Evolutionary conservation across 441 rosid genomes (phyloP), one percentile per base, ranked within the genome.

Genomic region (Pelargonium cotyledonis): DNA sequence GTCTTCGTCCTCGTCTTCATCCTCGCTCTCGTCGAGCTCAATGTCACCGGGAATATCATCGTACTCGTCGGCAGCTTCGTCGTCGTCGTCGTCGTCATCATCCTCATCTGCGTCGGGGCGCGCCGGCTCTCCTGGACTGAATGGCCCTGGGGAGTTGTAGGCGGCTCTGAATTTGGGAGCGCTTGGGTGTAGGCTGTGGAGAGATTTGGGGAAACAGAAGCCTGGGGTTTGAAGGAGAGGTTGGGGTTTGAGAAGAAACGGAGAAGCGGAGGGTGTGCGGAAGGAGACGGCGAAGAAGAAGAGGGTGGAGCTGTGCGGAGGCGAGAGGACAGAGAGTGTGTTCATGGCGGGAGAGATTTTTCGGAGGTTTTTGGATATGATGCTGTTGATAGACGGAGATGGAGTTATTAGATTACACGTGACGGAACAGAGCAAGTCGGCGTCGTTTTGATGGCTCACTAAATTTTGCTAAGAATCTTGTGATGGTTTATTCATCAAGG

Each of bases 31-130:
- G 38, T 73, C 80, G 53, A 62, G 53, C 68, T 73, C 92, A 8
- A 66, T 47, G 58, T 81, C 82, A 41, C 71, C 75, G 1, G 84
- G 78, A 38, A 82, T 60, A 31, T 78, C 84, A 1, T 87, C 96
- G 38, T 89, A 88, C 31, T 89, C 93, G 2, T 86, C 93, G 0
- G 88, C 91, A 1, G 85, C 92, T 61, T 85, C 88, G 0, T 81
- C 86, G 0, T 82, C 96, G 8, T 85, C 88, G 6, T 69, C 83
- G 41, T 82, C 90, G 0, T 80, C 87, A 0, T 83, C 85, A 0
- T 85, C 86, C 0, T 82, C 85, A 67, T 80, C 90, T 10, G 79
- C 85, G 49, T 82, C 89, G 21, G 88, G 80, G 77, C 87, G 79
- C 70, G 80, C 83, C 62, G 87, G 77, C 29, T 81, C 85, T 0